Conservation (phyloP, 2,329 filamentous ascomycete genomes). For the Phyllosticta citriasiana region DNA sequence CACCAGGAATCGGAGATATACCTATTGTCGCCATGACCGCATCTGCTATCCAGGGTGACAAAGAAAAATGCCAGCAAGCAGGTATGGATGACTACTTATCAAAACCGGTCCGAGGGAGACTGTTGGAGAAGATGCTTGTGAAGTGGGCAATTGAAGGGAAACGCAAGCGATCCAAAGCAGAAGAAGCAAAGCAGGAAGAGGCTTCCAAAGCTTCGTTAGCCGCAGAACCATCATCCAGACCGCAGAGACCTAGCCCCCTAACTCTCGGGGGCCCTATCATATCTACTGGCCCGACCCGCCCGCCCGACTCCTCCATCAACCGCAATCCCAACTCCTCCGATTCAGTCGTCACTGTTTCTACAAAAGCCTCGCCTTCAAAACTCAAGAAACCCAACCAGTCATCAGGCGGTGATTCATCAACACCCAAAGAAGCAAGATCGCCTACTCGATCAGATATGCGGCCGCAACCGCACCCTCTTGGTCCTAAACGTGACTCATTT, state of each 20-base stretch:
- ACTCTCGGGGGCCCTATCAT: background rate
- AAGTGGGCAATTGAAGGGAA: slow-evolving; percentile 50
- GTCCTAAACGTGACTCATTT: background rate
- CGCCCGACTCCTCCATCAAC: background rate
- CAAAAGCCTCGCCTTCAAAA: slow-evolving; percentile 11
- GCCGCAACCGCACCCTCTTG: background rate
- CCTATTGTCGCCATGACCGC: slow-evolving; percentile 78
- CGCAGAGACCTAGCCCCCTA: background rate
- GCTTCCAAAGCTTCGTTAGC: background rate
- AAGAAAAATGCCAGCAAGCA: slow-evolving; percentile 61
- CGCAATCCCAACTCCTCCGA: background rate
- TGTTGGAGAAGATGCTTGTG: slow-evolving; percentile 60
- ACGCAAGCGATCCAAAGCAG: slow-evolving; percentile 16
- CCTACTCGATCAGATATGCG: background rate
- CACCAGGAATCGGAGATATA: slow-evolving; percentile 47
- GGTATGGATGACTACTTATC: slow-evolving; percentile 70
- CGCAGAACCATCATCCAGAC: background rate
- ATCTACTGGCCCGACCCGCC: background rate
- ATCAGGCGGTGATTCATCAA: slow-evolving; percentile 10
- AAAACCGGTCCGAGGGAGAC: slow-evolving; percentile 61
- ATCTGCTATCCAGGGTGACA: slow-evolving; percentile 65
- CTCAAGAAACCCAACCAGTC: slow-evolving; percentile 24
- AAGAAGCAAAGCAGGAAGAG: background rate
- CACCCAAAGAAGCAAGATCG: background rate
- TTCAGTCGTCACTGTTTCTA: background rate